phyloP scores from a whole-genome alignment of 257 asterid genomes.

The Osmanthus fragrans region DNA sequence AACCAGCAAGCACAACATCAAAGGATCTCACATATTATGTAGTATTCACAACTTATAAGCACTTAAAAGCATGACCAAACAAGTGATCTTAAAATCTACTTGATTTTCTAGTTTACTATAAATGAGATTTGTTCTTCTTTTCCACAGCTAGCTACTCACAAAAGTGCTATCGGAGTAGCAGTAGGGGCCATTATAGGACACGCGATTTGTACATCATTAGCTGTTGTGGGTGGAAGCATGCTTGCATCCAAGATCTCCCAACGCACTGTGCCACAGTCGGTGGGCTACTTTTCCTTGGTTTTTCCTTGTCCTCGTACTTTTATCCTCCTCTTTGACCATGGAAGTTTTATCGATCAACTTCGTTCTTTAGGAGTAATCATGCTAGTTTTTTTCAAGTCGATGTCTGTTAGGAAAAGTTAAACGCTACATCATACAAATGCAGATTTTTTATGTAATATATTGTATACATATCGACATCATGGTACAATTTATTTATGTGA shows the following conservation, averaged over 20 bases:
- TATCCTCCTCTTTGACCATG: slow-evolving; percentile 19
- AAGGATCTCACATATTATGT: background rate
- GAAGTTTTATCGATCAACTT: slow-evolving; percentile 4
- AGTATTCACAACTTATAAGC: no score
- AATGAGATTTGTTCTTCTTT: background rate
- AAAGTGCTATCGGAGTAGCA: slow-evolving; percentile 91
- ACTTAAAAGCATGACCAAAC: no score
- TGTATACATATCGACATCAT: background rate
- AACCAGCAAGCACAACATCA: background rate
- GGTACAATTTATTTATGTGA: background rate
- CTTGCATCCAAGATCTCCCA: slow-evolving; percentile 95
- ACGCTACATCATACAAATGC: background rate
- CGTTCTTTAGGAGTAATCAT: background rate
- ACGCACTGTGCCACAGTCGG: slow-evolving; percentile 86
- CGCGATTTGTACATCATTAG: slow-evolving; percentile 84
- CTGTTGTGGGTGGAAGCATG: slow-evolving; percentile 97
- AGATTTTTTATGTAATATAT: background rate
- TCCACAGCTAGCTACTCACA: slow-evolving; percentile 88
- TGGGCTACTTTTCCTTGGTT: slow-evolving; percentile 89
- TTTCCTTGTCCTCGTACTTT: slow-evolving; percentile 81
- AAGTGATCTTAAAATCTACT: background rate
- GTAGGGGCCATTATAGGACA: slow-evolving; percentile 84
- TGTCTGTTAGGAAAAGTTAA: slow-evolving; percentile 7
- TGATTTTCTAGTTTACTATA: background rate
- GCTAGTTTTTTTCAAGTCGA: background rate